Evolutionary conservation across 306 rosid species (phyloP).

Genomic region (Malus asiatica): DNA sequence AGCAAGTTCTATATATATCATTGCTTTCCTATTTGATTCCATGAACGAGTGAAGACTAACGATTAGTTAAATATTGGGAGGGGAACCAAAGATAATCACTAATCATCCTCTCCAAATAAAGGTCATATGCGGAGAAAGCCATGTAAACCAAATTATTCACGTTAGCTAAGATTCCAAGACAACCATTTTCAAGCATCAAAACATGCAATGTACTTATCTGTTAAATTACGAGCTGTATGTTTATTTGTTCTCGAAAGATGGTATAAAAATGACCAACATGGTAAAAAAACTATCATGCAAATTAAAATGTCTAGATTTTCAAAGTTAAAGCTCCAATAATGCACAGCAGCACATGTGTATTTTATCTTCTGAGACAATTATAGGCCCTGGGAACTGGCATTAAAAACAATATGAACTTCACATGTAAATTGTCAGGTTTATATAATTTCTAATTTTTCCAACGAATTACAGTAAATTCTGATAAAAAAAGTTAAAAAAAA

Average conservation of each 20-base stretch:
- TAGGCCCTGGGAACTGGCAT: background rate
- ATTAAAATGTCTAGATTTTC: background rate
- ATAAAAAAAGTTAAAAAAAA: too few species aligned
- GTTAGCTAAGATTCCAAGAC: background rate
- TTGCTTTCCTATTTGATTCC: background rate
- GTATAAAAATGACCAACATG: background rate
- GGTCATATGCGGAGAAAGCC: background rate
- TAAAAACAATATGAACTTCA: background rate
- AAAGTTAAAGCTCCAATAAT: background rate
- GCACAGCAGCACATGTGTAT: background rate
- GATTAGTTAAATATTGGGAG: background rate
- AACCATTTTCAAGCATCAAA: background rate
- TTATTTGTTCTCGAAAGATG: background rate
- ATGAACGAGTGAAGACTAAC: background rate
- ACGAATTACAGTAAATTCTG: background rate
- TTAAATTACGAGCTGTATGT: background rate
- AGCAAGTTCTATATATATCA: background rate
- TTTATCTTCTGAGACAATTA: background rate
- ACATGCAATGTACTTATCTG: background rate
- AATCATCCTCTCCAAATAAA: background rate
- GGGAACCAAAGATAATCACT: background rate
- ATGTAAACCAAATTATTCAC: background rate
- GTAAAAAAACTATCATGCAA: background rate
- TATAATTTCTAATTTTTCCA: background rate
- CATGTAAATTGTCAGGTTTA: background rate